A percentile compares a stretch with the other conserved stretches of the same genome.
Conservation (phyloP, 331 rosid genomes). For the Malus hybrid region DNA sequence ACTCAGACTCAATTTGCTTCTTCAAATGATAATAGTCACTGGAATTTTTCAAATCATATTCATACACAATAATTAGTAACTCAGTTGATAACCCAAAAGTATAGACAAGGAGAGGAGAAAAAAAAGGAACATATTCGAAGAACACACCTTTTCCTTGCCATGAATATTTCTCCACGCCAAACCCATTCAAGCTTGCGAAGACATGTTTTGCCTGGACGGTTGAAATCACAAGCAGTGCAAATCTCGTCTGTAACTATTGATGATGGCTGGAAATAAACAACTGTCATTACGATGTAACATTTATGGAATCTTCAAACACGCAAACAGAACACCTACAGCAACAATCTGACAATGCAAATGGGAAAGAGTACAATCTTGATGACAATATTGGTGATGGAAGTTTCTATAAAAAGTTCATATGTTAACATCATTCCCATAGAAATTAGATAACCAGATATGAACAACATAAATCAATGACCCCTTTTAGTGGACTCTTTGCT, state of each 20-base stretch:
- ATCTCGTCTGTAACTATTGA: constrained; percentile 94
- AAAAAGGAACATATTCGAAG: not conserved
- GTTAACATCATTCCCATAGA: not conserved
- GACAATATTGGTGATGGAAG: not conserved
- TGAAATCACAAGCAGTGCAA: constrained; percentile 99
- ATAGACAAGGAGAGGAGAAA: not conserved
- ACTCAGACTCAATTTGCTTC: constrained; percentile 93
- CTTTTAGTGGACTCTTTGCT: not conserved
- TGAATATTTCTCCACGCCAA: constrained; percentile 96
- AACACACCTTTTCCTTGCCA: constrained; percentile 70
- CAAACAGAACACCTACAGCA: not conserved
- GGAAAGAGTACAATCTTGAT: not conserved
- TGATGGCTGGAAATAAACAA: constrained; percentile 65
- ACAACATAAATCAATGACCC: not conserved
- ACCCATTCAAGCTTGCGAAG: constrained; percentile 99
- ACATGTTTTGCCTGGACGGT: constrained; percentile 94
- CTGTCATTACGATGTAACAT: not conserved
- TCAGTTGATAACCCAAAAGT: constrained; percentile 7
- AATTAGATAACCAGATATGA: not conserved
- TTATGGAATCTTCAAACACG: not conserved
- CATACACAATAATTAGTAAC: constrained; percentile 20
- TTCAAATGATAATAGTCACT: constrained; percentile 91
- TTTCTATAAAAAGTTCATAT: not conserved
- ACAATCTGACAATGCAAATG: not conserved
- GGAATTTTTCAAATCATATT: constrained; percentile 23